Base-by-base conservation (phyloP, 345 rosid genomes). In the Euclidium syriacum region DNA sequence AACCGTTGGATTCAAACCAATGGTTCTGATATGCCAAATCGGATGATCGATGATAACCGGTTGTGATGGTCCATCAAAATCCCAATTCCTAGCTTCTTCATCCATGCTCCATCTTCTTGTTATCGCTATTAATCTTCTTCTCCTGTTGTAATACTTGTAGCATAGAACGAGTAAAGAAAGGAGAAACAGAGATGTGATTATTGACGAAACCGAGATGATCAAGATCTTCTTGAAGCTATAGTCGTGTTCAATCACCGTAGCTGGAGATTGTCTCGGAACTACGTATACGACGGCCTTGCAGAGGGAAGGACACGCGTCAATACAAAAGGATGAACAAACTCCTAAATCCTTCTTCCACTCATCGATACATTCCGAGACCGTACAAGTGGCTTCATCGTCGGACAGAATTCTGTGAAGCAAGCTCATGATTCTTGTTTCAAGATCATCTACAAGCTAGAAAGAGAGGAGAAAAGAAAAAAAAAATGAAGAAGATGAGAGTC, bases 1-100 rank as follows among this genome's bases (percentile, higher is more conserved):
- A 52, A 80, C 73, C 10, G 81, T 56, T 17, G 78, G 83, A 19
- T 70, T 81, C 46, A 87, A 49, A 0, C 95, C 95, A 1, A 82
- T 59, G 9, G 95, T 87, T 65, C 75, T 64, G 58, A 87, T 87
- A 73, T 82, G 77, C 95, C 95, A 87, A 29, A 87, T 33, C 10
- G 73, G 95, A 52, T 87, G 95, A 29, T 87, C 88, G 0, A 87
- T 42, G 0, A 58, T 50, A 2, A 81, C 33, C 51, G 78, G 11
- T 64, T 83, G 19, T 79, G 77, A 41, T 32, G 76, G 43, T 76
- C 78, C 11, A 80, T 57, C 55, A 14, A 35, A 24, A 26, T 60
- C 62, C 67, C 67, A 80, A 65, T 19, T 78, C 79, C 51, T 74
- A 79, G 30, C 41, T 2, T 69, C 73, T 10, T 58, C n/a, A n/a